Conservation (phyloP, 208 protist genomes). For the Trypanosoma caninum region DNA sequence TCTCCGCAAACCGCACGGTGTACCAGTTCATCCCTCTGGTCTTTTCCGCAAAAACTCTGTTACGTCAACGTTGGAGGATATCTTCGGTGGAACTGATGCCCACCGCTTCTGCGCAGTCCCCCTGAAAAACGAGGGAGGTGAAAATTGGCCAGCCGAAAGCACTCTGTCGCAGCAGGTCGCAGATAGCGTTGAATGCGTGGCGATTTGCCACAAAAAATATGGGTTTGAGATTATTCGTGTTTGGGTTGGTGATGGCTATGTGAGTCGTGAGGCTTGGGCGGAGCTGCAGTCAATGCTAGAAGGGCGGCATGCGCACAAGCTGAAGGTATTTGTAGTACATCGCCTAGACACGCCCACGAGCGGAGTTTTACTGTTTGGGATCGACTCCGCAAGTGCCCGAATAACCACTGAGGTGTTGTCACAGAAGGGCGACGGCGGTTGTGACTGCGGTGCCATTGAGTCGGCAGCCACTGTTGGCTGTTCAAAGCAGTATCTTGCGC, state of each 20-base stretch:
- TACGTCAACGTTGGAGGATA: slow-evolving; percentile 84
- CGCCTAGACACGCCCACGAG: slow-evolving; percentile 83
- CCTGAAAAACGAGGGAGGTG: neutral
- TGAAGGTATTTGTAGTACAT: slow-evolving; percentile 63
- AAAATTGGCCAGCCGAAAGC: neutral
- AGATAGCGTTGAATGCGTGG: slow-evolving; percentile 28
- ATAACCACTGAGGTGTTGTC: slow-evolving; percentile 40
- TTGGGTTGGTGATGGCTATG: slow-evolving; percentile 30
- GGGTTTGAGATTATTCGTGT: slow-evolving; percentile 74
- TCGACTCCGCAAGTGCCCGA: slow-evolving; percentile 45
- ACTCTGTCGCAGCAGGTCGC: neutral
- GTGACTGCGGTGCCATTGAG: neutral
- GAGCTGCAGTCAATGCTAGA: slow-evolving; percentile 17
- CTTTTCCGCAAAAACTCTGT: slow-evolving; percentile 92
- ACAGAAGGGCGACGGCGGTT: slow-evolving; percentile 26
- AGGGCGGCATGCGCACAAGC: neutral
- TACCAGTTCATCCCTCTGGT: slow-evolving; percentile 90
- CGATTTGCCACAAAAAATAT: slow-evolving; percentile 36
- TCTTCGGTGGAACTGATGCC: slow-evolving; percentile 66
- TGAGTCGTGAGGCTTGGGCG: slow-evolving; percentile 37
- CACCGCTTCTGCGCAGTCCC: slow-evolving; percentile 27
- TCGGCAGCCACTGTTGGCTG: slow-evolving; percentile 1
- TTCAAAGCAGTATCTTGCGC: slow-evolving; percentile 59
- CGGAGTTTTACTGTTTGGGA: slow-evolving; percentile 78
- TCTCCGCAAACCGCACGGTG: slow-evolving; percentile 63